Percentiles rank a stretch among this genome's conserved stretches.
Evolutionary conservation across 257 asterid genomes (phyloP).

Genomic region (Solanum piurae): DNA sequence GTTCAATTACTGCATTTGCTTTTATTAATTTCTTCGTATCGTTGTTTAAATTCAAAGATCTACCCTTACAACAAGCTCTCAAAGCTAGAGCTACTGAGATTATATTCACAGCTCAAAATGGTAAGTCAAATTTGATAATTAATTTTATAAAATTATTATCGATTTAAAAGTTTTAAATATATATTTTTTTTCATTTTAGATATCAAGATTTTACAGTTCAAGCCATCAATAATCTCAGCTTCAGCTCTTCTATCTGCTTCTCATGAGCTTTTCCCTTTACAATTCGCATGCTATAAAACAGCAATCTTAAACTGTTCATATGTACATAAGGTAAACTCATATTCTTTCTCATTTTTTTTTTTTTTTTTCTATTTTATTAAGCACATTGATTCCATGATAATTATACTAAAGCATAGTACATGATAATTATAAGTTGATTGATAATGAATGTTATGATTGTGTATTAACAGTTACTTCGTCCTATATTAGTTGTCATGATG

Average conservation of each 20-base stretch:
- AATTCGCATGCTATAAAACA: slow-evolving; percentile 23
- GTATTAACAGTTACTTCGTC: background rate
- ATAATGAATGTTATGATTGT: background rate
- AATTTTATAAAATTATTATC: background rate
- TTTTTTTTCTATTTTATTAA: background rate
- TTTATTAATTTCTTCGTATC: slow-evolving; percentile 39
- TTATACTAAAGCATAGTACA: background rate
- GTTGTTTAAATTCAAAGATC: slow-evolving; percentile 23
- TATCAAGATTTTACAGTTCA: slow-evolving; percentile 42
- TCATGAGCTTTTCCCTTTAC: slow-evolving; percentile 43
- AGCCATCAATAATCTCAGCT: slow-evolving; percentile 53
- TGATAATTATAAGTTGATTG: background rate
- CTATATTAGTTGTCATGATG: no score
- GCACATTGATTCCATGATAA: background rate
- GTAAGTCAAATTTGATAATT: slow-evolving; percentile 11
- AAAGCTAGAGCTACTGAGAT: slow-evolving; percentile 43
- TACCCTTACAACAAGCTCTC: slow-evolving; percentile 25
- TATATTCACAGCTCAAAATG: slow-evolving; percentile 43
- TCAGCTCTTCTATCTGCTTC: slow-evolving; percentile 47
- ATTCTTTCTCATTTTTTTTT: background rate
- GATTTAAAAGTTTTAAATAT: background rate
- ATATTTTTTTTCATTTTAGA: slow-evolving; percentile 15
- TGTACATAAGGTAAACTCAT: slow-evolving; percentile 35
- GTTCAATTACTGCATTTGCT: slow-evolving; percentile 51
- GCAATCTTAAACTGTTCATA: slow-evolving; percentile 31